Evolutionary conservation across 164 flowering plant species (phyloP), one percentile per base, ranked within the genome.

Genomic region (Kingdonia uniflora): DNA sequence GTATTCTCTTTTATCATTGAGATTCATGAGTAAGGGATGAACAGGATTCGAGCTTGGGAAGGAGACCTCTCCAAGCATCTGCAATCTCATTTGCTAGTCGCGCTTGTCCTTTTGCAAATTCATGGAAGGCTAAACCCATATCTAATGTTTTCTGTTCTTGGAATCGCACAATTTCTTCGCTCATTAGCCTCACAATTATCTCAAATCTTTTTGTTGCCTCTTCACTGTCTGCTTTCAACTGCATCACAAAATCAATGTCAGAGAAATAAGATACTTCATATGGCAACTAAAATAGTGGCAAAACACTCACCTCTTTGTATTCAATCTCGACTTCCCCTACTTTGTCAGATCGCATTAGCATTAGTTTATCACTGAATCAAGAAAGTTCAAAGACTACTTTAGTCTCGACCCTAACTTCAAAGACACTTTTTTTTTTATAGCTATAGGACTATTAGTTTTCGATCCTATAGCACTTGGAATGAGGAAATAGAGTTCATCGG

Each of bases 51-150:
- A 91, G 87, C 68, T 83, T 87, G 8, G 98, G 98, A 51, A 91
- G 84, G 52, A 88, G 85, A 60, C 86, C 75, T 56, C 90, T 69
- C 99, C 99, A 86, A 21, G 84, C 99, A 64, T 80, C 79, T 10
- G 97, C 99, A 20, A 89, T 69, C 41, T 80, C 69, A 53, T 76
- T 88, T 20, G 97, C 89, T 24, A 89, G 71, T 5, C 71, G 81
- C 10, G 95, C 89, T 65, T 91, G 98, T 21, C 98, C 97, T 70
- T 79, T 80, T 1, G 97, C 92, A 66, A 91, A 80, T 67, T 87
- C 82, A 55, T 91, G 98, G 64, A 87, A 87, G 22, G 92, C 95
- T 44, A 80, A 46, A 29, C 96, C 96, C 81, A 87, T 71, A 29
- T 91, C 96, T 25, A 60, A 17, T 19, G 95, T 87, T 64, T 87